Evolutionary conservation across 176 grass and related monocot species (phyloP).

Genomic region (Saccharum spontaneum): DNA sequence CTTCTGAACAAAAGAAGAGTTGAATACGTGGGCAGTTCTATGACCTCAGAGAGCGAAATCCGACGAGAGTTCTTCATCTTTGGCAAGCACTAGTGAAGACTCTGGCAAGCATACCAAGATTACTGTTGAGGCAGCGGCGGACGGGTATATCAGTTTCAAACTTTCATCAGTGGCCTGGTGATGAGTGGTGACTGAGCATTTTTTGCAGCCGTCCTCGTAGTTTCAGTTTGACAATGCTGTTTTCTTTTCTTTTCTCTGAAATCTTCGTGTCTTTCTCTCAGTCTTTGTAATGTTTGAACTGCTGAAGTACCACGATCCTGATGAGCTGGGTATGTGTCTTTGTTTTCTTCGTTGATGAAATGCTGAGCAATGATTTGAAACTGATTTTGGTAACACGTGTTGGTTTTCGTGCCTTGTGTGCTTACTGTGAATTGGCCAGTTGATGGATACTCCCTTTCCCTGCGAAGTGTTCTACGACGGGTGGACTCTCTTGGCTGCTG

Average conservation of each 20-base stretch:
- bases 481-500: background rate
- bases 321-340: background rate
- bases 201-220: background rate
- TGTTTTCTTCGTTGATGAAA: background rate
- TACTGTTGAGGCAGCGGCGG: conserved; percentile 11
- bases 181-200: background rate
- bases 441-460: background rate
- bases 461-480: background rate
- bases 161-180: background rate
- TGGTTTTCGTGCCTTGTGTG: background rate
- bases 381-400: background rate
- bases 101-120: conserved; percentile 18
- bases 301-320: background rate
- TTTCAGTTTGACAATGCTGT: background rate
- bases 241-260: no score
- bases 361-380: background rate
- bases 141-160: conserved; percentile 27
- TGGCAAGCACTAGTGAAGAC: conserved; percentile 16
- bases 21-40: background rate
- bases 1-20: background rate
- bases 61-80: background rate
- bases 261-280: no score
- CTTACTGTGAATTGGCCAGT: background rate
- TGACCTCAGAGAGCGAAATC: background rate
- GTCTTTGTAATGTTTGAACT: background rate